phyloP scores from a whole-genome alignment of 768 basidiomycete species.

The Podaxis rugospora region DNA sequence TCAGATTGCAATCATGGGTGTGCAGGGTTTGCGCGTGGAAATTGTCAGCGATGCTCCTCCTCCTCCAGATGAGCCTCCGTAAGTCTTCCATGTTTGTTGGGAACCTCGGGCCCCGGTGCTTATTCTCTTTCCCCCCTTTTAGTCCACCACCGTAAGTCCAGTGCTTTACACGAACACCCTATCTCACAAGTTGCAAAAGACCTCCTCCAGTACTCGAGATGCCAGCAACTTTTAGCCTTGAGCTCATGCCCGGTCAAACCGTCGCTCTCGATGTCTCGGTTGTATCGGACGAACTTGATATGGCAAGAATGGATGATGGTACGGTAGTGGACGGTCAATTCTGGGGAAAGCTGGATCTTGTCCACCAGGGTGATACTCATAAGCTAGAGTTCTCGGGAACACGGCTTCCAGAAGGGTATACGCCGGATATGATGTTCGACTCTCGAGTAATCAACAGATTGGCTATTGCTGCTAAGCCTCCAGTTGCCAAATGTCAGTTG shows the following conservation, averaged over 20 bases:
- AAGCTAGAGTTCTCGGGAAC: slow-evolving; percentile 82
- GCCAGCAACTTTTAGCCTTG: slow-evolving; percentile 81
- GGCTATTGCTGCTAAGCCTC: slow-evolving; percentile 67
- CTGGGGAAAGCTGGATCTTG: slow-evolving; percentile 84
- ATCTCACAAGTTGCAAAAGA: slow-evolving; percentile 21
- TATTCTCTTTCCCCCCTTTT: slow-evolving; percentile 19
- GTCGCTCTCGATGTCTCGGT: slow-evolving; percentile 79
- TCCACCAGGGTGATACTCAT: slow-evolving; percentile 74
- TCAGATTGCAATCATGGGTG: slow-evolving; percentile 82
- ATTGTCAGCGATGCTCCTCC: slow-evolving; percentile 84
- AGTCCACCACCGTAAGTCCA: slow-evolving; percentile 46
- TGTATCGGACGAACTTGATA: slow-evolving; percentile 79
- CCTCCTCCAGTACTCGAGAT: slow-evolving; percentile 79
- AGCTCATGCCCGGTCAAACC: slow-evolving; percentile 72
- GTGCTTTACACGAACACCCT: not conserved
- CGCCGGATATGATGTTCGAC: slow-evolving; percentile 71
- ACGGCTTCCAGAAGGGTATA: slow-evolving; percentile 59
- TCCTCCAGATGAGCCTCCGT: slow-evolving; percentile 82
- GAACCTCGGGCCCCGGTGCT: slow-evolving; percentile 17
- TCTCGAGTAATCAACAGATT: slow-evolving; percentile 74
- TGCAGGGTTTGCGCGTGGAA: slow-evolving; percentile 80
- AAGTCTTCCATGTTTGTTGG: slow-evolving; percentile 28
- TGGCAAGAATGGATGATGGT: slow-evolving; percentile 90
- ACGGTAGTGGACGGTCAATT: slow-evolving; percentile 81
- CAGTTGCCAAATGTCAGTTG: slow-evolving; percentile 72